These are phyloP conservation scores for Aspergillus sclerotiicarbonarius DNA, from an alignment of 495 filamentous ascomycete species.

Conservation along the genomic window DNA sequence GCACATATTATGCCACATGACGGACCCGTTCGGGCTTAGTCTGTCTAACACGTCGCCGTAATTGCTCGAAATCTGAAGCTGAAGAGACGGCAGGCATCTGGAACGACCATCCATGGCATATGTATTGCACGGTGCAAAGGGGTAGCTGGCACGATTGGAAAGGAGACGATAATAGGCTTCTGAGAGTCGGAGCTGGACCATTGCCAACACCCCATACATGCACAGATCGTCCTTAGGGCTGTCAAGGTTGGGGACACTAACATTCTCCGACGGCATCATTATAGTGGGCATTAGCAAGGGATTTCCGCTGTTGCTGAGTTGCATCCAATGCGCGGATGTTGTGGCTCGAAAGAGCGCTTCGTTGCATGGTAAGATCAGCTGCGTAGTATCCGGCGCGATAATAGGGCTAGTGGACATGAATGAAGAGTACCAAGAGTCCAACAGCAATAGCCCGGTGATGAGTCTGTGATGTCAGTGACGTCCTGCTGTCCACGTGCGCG, in stretches of 20 bases:
- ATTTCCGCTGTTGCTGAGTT: conserved; percentile 40
- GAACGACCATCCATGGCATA: conserved; percentile 47
- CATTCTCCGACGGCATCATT: conserved; percentile 37
- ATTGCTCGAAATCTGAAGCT: conserved; percentile 38
- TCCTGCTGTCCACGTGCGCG: not conserved
- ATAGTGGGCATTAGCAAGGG: conserved; percentile 40
- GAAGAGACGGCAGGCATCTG: conserved; percentile 37
- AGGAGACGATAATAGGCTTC: conserved; percentile 47
- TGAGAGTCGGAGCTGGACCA: conserved; percentile 44
- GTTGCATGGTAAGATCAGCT: conserved; percentile 48
- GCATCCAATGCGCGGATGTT: conserved; percentile 46
- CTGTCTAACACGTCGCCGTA: conserved; percentile 42
- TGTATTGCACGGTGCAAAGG: conserved; percentile 45
- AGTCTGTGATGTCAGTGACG: conserved; percentile 25
- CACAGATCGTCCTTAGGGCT: conserved; percentile 36
- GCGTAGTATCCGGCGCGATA: conserved; percentile 45
- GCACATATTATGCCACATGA: conserved; percentile 54
- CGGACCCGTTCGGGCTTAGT: conserved; percentile 44
- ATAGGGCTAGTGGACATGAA: conserved; percentile 50
- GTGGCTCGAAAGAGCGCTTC: conserved; percentile 46
- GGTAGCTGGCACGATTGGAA: conserved; percentile 39
- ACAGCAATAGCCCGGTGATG: conserved; percentile 47
- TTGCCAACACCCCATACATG: conserved; percentile 39
- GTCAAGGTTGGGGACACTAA: conserved; percentile 36
- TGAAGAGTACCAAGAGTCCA: conserved; percentile 52